phyloP scores from a whole-genome alignment of 164 flowering plant genomes.

The Magnolia sinica region DNA sequence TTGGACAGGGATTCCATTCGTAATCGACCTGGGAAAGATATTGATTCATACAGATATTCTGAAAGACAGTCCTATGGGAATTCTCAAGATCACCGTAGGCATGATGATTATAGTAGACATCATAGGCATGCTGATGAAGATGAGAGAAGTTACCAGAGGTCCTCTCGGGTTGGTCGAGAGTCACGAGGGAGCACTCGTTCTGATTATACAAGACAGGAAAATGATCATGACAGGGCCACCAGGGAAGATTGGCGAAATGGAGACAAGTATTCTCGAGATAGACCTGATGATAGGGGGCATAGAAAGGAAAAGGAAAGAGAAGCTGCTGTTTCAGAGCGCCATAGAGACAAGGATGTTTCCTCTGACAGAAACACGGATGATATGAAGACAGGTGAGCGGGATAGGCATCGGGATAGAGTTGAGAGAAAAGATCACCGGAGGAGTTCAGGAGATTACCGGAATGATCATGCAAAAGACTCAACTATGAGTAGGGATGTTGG shows the following conservation, averaged over 20 bases:
- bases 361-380: slow-evolving; percentile 36
- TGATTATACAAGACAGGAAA: slow-evolving; percentile 38
- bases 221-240: slow-evolving; percentile 44
- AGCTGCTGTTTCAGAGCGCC: slow-evolving; percentile 21
- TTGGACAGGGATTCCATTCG: slow-evolving; percentile 35
- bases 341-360: slow-evolving; percentile 29
- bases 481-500: slow-evolving; percentile 29
- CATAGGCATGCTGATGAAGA: slow-evolving; percentile 47
- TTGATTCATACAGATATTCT: slow-evolving; percentile 44
- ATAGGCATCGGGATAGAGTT: slow-evolving; percentile 36
- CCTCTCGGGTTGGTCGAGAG: slow-evolving; percentile 48
- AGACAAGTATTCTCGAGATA: slow-evolving; percentile 50
- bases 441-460: slow-evolving; percentile 42
- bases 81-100: slow-evolving; percentile 41
- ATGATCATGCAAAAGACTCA: slow-evolving; percentile 29
- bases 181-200: slow-evolving; percentile 34
- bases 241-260: slow-evolving; percentile 34
- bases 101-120: slow-evolving; percentile 47
- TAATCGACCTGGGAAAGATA: slow-evolving; percentile 35
- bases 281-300: slow-evolving; percentile 38
- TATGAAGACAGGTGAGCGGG: slow-evolving; percentile 29
- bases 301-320: slow-evolving; percentile 54
- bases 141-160: slow-evolving; percentile 40
- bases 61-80: slow-evolving; percentile 53
- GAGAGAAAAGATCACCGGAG: slow-evolving; percentile 39